Evolutionary conservation across 192 early-diverging fungal species (phyloP).

Genomic region (Coemansia sp.): DNA sequence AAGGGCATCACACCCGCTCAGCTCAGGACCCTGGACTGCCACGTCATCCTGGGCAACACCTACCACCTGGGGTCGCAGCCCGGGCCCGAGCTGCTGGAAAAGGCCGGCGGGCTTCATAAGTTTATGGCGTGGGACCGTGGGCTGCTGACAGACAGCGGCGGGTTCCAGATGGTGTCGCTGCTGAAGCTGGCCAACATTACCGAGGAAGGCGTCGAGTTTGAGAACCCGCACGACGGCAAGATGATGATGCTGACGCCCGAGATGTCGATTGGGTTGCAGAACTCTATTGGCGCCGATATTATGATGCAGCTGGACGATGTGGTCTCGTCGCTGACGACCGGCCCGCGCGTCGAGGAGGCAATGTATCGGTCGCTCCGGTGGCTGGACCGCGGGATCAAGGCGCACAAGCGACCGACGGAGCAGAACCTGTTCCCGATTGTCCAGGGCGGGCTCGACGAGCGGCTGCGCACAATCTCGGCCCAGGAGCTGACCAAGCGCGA

Average conservation of each 20-base stretch:
- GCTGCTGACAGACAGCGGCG: slow-evolving; percentile 78
- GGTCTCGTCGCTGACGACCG: slow-evolving; percentile 76
- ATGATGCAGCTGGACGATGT: slow-evolving; percentile 95
- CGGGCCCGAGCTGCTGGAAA: slow-evolving; percentile 72
- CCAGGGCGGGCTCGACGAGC: slow-evolving; percentile 76
- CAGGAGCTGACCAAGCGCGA: slow-evolving; percentile 79
- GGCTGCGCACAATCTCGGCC: slow-evolving; percentile 68
- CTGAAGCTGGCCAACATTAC: slow-evolving; percentile 81
- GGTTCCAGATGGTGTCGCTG: slow-evolving; percentile 90
- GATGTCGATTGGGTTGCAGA: slow-evolving; percentile 82
- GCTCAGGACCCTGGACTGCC: slow-evolving; percentile 70
- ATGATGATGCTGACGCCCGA: slow-evolving; percentile 83
- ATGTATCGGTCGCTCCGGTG: slow-evolving; percentile 88
- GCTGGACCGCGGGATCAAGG: slow-evolving; percentile 80
- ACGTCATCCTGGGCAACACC: slow-evolving; percentile 85
- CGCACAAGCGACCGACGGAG: slow-evolving; percentile 63
- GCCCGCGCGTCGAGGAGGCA: slow-evolving; percentile 82
- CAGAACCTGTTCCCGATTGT: slow-evolving; percentile 90
- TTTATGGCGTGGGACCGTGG: slow-evolving; percentile 83
- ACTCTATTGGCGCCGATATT: slow-evolving; percentile 83
- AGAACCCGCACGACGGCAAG: slow-evolving; percentile 79
- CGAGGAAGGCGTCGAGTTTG: slow-evolving; percentile 83
- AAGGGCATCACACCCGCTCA: slow-evolving; percentile 81
- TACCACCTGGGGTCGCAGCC: slow-evolving; percentile 76
- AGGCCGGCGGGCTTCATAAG: slow-evolving; percentile 70